Evolutionary conservation across 2,329 filamentous ascomycete species (phyloP).

Genomic region (Dothideomycetes sp.): DNA sequence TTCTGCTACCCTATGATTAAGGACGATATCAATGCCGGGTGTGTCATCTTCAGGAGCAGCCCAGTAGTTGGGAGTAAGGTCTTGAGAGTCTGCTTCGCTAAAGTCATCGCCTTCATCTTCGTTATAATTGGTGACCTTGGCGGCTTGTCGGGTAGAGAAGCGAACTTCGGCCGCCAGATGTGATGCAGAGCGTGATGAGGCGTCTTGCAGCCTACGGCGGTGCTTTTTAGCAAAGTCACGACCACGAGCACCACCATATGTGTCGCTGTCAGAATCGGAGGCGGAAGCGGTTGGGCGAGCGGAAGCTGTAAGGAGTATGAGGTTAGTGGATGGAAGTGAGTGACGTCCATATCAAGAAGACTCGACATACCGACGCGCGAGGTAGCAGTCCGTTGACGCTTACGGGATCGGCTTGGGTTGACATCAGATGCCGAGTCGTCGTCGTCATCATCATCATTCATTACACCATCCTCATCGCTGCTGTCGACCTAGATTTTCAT

Average conservation of each 20-base stretch:
- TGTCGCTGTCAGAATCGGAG: conserved; percentile 58
- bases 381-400: conserved; percentile 60
- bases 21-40: conserved; percentile 81
- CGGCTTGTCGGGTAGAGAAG: conserved; percentile 80
- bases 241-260: conserved; percentile 68
- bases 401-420: conserved; percentile 49
- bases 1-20: conserved; percentile 74
- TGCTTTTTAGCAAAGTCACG: conserved; percentile 63
- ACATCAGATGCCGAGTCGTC: conserved; percentile 69
- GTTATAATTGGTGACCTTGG: conserved; percentile 62
- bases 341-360: conserved; percentile 31
- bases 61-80: conserved; percentile 61
- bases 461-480: conserved; percentile 46
- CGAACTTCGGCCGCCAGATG: conserved; percentile 66
- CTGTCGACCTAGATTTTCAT: conserved; percentile 44
- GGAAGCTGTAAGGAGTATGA: conserved; percentile 20
- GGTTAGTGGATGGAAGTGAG: conserved; percentile 40
- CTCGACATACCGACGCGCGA: conserved; percentile 44
- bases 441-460: too few species aligned
- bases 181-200: conserved; percentile 51
- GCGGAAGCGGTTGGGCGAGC: conserved; percentile 44
- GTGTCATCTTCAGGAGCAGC: conserved; percentile 63
- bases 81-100: conserved; percentile 52
- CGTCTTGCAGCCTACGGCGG: conserved; percentile 56
- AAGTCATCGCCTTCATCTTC: conserved; percentile 54